Conservation (phyloP, 192 early-diverging fungal species). For the Rhizophagus sp. region DNA sequence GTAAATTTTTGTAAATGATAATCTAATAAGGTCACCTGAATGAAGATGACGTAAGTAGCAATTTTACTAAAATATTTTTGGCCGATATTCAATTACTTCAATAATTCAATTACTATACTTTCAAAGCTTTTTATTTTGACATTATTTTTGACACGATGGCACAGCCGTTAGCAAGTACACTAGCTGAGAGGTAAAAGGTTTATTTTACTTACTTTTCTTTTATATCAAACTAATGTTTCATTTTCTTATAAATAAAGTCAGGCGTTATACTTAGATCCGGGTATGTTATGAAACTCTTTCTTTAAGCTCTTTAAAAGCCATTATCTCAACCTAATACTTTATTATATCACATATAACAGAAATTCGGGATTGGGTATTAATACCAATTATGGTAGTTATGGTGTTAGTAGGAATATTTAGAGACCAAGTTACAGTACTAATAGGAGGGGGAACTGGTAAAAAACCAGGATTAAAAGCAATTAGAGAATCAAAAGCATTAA, state of each 20-base stretch:
- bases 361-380: constrained; percentile 90
- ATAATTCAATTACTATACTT: too few species aligned
- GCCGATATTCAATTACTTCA: too few species aligned
- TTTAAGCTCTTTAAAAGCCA: background rate
- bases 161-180: constrained; percentile 5
- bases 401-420: constrained; percentile 93
- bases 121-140: too few species aligned
- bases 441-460: constrained; percentile 82
- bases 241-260: constrained; percentile 6
- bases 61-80: too few species aligned
- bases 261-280: constrained; percentile 24
- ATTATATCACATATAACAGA: constrained; percentile 41
- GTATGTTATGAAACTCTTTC: background rate
- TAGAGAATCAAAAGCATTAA: constrained; percentile 81
- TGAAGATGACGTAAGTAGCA: too few species aligned
- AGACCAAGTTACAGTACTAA: constrained; percentile 88
- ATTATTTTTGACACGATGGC: background rate
- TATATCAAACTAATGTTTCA: background rate
- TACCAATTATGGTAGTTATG: constrained; percentile 98
- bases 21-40: too few species aligned
- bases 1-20: too few species aligned
- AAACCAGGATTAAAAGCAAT: constrained; percentile 76
- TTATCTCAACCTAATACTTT: too few species aligned
- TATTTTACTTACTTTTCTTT: background rate
- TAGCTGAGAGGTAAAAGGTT: constrained; percentile 15